Percentiles rank a stretch among this genome's conserved stretches.
Evolutionary conservation across 2,329 filamentous ascomycete genomes (phyloP).

Genomic region (Clonostachys byssicola): DNA sequence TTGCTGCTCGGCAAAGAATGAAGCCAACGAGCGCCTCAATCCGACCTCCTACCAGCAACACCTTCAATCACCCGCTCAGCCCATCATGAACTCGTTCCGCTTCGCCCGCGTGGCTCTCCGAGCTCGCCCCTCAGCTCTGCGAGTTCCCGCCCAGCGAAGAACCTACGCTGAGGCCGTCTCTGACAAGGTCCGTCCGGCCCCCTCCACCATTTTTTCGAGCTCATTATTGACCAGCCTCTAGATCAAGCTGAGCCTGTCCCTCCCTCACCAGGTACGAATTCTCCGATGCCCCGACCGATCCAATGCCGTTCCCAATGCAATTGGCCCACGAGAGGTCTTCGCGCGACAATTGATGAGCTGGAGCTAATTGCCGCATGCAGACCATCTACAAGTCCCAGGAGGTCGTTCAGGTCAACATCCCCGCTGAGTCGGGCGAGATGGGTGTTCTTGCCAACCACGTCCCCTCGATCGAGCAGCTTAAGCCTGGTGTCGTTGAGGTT

Average conservation of each 20-base stretch:
- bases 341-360: conserved; percentile 15
- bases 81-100: conserved; percentile 89
- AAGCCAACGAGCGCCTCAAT: conserved; percentile 33
- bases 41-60: conserved; percentile 21
- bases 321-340: conserved; percentile 5
- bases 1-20: conserved; percentile 41
- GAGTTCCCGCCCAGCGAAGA: conserved; percentile 76
- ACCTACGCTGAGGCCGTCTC: conserved; percentile 84
- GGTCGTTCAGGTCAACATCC: conserved; percentile 95
- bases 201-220: conserved; percentile 4
- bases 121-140: conserved; percentile 73
- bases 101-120: conserved; percentile 86
- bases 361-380: conserved; percentile 57
- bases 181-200: conserved; percentile 60
- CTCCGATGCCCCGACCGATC: background rate
- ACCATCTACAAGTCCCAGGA: conserved; percentile 65
- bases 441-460: conserved; percentile 99
- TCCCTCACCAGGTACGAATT: conserved; percentile 91
- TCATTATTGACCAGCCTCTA: conserved; percentile 22
- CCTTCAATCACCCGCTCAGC: conserved; percentile 39
- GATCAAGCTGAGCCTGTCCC: conserved; percentile 97
- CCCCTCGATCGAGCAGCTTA: conserved; percentile 97
- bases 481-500: conserved; percentile 93
- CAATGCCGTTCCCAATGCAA: background rate
- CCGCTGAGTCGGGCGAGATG: conserved; percentile 98